phyloP scores from a whole-genome alignment of 495 filamentous ascomycete genomes.

The Haplographium delicatum region DNA sequence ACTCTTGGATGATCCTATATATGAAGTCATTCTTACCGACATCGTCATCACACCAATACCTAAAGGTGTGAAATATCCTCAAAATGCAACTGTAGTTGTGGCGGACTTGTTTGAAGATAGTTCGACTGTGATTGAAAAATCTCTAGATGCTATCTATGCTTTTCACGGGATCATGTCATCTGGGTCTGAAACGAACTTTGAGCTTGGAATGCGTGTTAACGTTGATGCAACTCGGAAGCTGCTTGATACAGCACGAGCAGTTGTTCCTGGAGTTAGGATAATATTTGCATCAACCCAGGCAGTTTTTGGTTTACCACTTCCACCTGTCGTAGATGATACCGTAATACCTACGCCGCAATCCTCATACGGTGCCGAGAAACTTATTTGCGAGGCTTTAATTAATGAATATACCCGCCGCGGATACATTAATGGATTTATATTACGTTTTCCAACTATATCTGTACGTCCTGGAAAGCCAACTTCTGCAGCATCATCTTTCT shows the following conservation, averaged over 20 bases:
- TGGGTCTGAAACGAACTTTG: slow-evolving; percentile 68
- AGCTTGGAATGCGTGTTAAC: slow-evolving; percentile 68
- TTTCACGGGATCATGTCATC: slow-evolving; percentile 87
- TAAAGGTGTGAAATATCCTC: slow-evolving; percentile 42
- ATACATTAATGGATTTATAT: slow-evolving; percentile 58
- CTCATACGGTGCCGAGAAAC: slow-evolving; percentile 75
- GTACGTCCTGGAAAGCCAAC: slow-evolving; percentile 72
- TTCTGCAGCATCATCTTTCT: slow-evolving; percentile 66
- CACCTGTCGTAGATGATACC: slow-evolving; percentile 46
- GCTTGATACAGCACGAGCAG: slow-evolving; percentile 38
- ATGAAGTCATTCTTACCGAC: slow-evolving; percentile 22
- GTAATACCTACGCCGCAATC: slow-evolving; percentile 62
- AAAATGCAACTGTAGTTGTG: slow-evolving; percentile 60
- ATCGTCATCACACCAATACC: slow-evolving; percentile 40
- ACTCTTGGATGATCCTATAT: slow-evolving; percentile 26
- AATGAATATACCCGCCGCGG: slow-evolving; percentile 72
- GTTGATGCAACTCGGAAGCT: slow-evolving; percentile 61
- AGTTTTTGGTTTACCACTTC: slow-evolving; percentile 55
- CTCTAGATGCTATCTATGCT: slow-evolving; percentile 62
- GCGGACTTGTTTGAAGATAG: slow-evolving; percentile 38
- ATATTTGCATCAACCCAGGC: slow-evolving; percentile 45
- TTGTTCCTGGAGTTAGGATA: slow-evolving; percentile 38
- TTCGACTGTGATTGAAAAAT: slow-evolving; percentile 42
- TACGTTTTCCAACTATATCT: slow-evolving; percentile 70
- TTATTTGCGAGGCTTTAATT: slow-evolving; percentile 66